Conservation (phyloP, 192 early-diverging fungal species). For the Linnemannia schmuckeri region DNA sequence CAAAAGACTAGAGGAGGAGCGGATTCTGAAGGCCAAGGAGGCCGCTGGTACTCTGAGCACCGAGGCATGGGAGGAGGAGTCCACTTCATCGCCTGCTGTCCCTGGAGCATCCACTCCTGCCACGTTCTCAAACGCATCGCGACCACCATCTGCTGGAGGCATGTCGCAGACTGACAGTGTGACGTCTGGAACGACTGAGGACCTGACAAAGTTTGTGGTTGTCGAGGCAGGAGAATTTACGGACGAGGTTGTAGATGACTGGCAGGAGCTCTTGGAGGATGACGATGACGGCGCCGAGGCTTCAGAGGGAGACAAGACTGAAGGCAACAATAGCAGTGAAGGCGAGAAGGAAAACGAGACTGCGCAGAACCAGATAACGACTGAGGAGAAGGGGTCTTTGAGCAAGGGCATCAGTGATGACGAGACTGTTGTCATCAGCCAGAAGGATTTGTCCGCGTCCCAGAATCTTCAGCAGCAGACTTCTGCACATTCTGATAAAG, state of each 20-base stretch:
- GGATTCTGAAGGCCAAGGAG: constrained; percentile 50
- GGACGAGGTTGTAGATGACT: constrained; percentile 50
- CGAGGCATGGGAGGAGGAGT: constrained; percentile 54
- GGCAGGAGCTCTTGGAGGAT: constrained; percentile 52
- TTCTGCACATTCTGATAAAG: neutral
- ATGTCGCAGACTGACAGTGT: neutral
- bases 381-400: neutral
- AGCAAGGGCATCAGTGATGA: constrained; percentile 40
- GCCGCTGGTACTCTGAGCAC: constrained; percentile 46
- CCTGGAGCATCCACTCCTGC: neutral
- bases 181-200: constrained; percentile 14
- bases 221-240: constrained; percentile 52
- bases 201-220: constrained; percentile 53
- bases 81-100: neutral
- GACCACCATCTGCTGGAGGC: neutral
- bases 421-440: constrained; percentile 29
- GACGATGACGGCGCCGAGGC: constrained; percentile 17
- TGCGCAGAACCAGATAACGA: neutral
- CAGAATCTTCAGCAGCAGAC: neutral
- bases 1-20: constrained; percentile 42
- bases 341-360: too few species aligned
- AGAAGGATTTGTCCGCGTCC: constrained; percentile 9
- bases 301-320: neutral
- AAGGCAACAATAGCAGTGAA: neutral
- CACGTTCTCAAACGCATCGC: neutral